Conservation (phyloP, 2,329 filamentous ascomycete species). For the Acarospora socialis region DNA sequence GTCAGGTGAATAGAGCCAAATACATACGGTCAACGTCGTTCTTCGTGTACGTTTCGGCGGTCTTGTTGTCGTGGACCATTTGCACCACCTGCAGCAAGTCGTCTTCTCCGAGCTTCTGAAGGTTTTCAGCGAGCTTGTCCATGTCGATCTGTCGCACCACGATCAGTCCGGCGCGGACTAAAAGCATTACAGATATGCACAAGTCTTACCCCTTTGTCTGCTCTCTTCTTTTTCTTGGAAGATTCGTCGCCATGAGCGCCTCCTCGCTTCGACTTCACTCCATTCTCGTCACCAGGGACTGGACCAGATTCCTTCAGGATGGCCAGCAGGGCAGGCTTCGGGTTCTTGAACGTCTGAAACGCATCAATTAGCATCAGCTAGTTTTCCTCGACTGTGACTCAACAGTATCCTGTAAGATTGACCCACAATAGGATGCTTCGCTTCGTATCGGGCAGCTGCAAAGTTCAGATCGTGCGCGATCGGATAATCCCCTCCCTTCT, state of each 20-base stretch:
- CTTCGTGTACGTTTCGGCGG: constrained; percentile 84
- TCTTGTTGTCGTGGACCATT: constrained; percentile 96
- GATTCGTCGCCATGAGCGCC: constrained; percentile 41
- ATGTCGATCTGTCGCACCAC: constrained; percentile 55
- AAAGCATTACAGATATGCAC: neutral
- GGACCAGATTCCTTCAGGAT: constrained; percentile 71
- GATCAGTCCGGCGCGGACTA: neutral
- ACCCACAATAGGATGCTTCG: constrained; percentile 57
- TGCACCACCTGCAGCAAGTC: constrained; percentile 90
- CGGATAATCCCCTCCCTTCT: constrained; percentile 70
- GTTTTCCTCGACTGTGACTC: neutral
- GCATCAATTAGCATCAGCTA: constrained; percentile 2
- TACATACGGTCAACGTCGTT: constrained; percentile 86
- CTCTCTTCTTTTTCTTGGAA: constrained; percentile 64
- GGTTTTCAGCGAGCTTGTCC: constrained; percentile 87
- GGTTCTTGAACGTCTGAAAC: constrained; percentile 68
- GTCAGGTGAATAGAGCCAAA: neutral
- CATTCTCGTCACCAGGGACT: constrained; percentile 58
- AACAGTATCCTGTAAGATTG: neutral
- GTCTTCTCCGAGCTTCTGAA: constrained; percentile 82
- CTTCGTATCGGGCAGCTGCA: constrained; percentile 63
- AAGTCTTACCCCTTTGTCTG: constrained; percentile 42
- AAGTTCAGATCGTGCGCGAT: constrained; percentile 91
- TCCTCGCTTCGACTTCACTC: constrained; percentile 47
- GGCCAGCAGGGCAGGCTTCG: constrained; percentile 69